phyloP scores from a whole-genome alignment of 306 rosid species.

The Cicer pinnatifidum region DNA sequence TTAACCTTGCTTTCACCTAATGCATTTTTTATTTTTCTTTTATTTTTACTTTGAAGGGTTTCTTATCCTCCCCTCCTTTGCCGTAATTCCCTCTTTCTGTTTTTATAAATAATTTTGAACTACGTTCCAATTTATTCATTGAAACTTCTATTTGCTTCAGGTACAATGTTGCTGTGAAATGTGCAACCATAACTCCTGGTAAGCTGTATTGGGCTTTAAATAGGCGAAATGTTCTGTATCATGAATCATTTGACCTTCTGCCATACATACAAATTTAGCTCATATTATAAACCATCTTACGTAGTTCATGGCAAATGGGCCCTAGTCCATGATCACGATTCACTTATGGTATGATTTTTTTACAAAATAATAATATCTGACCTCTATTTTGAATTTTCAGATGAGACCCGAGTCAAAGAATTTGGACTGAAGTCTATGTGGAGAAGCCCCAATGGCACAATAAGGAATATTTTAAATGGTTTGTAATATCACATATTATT shows the following conservation, averaged over 20 bases:
- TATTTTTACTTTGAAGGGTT: slow-evolving; percentile 10
- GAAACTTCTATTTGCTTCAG: slow-evolving; percentile 51
- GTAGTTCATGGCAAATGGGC: slow-evolving; percentile 25
- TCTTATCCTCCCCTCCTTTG: neutral
- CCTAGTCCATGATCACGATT: slow-evolving; percentile 22
- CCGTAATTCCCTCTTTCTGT: neutral
- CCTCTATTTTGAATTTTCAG: slow-evolving; percentile 54
- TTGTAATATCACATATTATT: slow-evolving; percentile 40
- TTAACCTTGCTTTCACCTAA: slow-evolving; percentile 1
- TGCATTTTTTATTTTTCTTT: neutral
- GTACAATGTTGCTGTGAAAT: slow-evolving; percentile 93
- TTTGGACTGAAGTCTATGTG: slow-evolving; percentile 96
- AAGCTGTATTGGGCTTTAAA: slow-evolving; percentile 44
- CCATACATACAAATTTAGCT: neutral
- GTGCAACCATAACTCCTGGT: slow-evolving; percentile 99
- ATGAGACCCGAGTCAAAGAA: slow-evolving; percentile 91
- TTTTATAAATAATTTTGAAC: slow-evolving; percentile 3
- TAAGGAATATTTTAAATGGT: slow-evolving; percentile 91
- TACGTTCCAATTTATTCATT: slow-evolving; percentile 25
- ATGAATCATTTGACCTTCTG: slow-evolving; percentile 11
- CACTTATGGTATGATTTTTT: slow-evolving; percentile 11
- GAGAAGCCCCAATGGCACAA: slow-evolving; percentile 99
- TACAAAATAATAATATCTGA: slow-evolving; percentile 1
- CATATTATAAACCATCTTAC: slow-evolving; percentile 26
- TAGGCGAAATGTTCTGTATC: slow-evolving; percentile 18